Evolutionary conservation across 2,329 filamentous ascomycete genomes (phyloP).

Genomic region (Scedosporium minutisporum): DNA sequence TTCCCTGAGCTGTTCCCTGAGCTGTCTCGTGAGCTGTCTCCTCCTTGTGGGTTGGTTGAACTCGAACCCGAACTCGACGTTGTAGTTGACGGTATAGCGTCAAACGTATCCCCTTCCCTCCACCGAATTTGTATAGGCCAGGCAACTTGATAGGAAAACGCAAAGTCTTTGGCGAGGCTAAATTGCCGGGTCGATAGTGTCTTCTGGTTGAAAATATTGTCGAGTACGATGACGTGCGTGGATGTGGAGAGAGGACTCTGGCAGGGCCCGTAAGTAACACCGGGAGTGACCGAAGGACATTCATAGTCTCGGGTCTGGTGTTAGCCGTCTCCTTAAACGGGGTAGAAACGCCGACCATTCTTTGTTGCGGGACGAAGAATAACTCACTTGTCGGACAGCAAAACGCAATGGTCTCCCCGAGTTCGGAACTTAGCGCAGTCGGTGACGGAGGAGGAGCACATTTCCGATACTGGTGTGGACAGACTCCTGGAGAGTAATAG

Average conservation of each 20-base stretch:
- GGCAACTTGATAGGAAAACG: not conserved
- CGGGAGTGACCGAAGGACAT: not conserved
- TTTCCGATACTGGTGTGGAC: not conserved
- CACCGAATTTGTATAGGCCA: not conserved
- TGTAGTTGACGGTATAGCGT: not conserved
- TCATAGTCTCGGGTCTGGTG: not conserved
- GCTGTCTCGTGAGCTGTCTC: not conserved
- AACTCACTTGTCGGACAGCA: not conserved
- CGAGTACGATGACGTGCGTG: not conserved
- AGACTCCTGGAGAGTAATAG: not conserved
- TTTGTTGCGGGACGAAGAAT: not conserved
- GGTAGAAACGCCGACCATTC: not conserved
- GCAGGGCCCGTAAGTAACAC: not conserved
- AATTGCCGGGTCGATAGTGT: not conserved
- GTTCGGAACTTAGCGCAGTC: not conserved
- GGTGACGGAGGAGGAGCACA: not conserved
- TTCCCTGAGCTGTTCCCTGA: not conserved
- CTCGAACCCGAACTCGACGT: too few relatives aligned
- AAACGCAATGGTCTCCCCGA: not conserved
- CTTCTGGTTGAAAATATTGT: conserved; percentile 1
- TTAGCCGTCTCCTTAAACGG: not conserved
- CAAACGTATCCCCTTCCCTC: not conserved
- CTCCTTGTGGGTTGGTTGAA: too few relatives aligned
- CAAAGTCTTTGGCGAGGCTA: not conserved
- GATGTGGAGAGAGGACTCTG: not conserved